Conservation (phyloP, 1,284 basidiomycete genomes). For the Fomitopsis betulina region DNA sequence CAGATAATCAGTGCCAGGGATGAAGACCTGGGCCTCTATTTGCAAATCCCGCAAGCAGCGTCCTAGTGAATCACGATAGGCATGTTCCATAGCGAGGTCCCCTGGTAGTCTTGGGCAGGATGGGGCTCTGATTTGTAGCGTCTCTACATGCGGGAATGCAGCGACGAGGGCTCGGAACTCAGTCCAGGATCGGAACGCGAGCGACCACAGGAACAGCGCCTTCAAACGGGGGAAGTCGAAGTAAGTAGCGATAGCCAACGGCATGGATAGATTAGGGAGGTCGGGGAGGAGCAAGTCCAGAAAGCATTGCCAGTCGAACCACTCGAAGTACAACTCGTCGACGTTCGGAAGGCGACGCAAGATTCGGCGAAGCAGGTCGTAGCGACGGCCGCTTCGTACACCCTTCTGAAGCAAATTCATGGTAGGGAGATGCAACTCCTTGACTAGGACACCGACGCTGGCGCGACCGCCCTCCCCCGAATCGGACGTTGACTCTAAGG, state of each 20-base stretch:
- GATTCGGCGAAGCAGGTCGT: neutral
- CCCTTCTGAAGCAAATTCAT: no score
- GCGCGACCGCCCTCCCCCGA: neutral
- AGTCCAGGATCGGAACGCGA: no score
- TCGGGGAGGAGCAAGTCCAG: neutral
- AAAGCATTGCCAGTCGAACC: neutral
- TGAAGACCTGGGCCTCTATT: no score
- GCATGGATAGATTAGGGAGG: neutral
- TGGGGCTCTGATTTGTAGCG: no score
- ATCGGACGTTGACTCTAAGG: neutral
- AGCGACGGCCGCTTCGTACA: neutral
- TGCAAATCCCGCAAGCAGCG: no score
- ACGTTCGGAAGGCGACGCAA: neutral
- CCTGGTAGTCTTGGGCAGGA: no score
- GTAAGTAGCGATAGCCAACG: neutral
- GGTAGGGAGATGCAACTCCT: neutral
- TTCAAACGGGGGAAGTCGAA: neutral
- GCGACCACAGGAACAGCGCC: neutral
- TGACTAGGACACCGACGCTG: neutral
- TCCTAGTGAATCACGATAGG: no score
- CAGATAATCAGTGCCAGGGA: no score
- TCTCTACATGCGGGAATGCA: no score
- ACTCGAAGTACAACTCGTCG: neutral
- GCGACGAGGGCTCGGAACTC: no score
- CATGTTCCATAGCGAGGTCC: no score